A percentile compares a stretch with the other conserved stretches of the same genome.
These are phyloP conservation scores for Harringtonia lauricola DNA, from an alignment of 2,329 filamentous ascomycete genomes.

Conservation along the genomic window DNA sequence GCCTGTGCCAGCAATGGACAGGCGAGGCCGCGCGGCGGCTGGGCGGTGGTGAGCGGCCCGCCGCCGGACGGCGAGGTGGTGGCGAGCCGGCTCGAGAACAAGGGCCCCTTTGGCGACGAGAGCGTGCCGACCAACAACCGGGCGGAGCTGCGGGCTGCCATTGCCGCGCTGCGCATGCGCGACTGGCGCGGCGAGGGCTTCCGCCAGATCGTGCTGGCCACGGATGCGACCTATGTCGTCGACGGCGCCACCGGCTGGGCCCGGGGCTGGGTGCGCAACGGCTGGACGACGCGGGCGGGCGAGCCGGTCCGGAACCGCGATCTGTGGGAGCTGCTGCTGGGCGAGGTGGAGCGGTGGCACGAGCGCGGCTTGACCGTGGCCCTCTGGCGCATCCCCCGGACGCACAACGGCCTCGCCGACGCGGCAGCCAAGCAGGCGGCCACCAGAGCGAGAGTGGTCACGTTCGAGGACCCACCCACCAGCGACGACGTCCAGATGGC, in stretches of 20 bases:
- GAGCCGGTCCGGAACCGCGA: slow-evolving; percentile 36
- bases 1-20: slow-evolving; percentile 24
- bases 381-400: slow-evolving; percentile 36
- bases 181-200: slow-evolving; percentile 31
- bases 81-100: slow-evolving; percentile 20
- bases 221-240: slow-evolving; percentile 40
- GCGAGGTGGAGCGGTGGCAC: slow-evolving; percentile 22
- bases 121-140: slow-evolving; percentile 32
- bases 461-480: too few species aligned
- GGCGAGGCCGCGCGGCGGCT: slow-evolving; percentile 13
- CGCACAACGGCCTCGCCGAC: slow-evolving; percentile 31
- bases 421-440: slow-evolving; percentile 22
- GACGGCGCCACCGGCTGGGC: slow-evolving; percentile 32
- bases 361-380: slow-evolving; percentile 22
- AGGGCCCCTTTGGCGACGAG: slow-evolving; percentile 21
- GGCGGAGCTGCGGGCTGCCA: slow-evolving; percentile 43
- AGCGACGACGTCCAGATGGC: not conserved
- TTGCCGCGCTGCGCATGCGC: slow-evolving; percentile 34
- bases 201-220: slow-evolving; percentile 35
- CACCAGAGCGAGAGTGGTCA: not conserved
- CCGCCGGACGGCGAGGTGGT: slow-evolving; percentile 17
- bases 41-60: slow-evolving; percentile 25
- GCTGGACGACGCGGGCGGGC: slow-evolving; percentile 28
- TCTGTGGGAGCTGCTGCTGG: slow-evolving; percentile 37
- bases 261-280: slow-evolving; percentile 29